Percentiles rank a stretch among this genome's conserved stretches.
Conservation (phyloP, 2,329 filamentous ascomycete species). For the Acephala macrosclerotiorum region DNA sequence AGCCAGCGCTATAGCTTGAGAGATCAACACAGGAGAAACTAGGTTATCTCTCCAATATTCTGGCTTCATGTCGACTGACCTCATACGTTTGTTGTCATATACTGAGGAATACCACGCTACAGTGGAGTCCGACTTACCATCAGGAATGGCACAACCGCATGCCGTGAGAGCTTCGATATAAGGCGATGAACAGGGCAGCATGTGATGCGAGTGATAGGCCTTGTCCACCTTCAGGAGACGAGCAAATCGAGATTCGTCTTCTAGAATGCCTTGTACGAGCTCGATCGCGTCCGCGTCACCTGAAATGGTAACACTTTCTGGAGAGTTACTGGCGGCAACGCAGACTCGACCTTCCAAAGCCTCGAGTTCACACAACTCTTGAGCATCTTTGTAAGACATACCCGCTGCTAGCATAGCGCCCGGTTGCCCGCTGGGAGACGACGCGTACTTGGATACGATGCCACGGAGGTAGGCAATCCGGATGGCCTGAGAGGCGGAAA, state of each 20-base stretch:
- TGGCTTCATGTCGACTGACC: background rate
- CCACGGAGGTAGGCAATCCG: conserved; percentile 54
- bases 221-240: conserved; percentile 33
- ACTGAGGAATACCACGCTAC: background rate
- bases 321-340: conserved; percentile 43
- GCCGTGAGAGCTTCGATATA: conserved; percentile 20
- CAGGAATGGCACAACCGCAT: no score
- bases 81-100: conserved; percentile 17
- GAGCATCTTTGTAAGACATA: conserved; percentile 32
- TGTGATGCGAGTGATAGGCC: conserved; percentile 38
- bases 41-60: conserved; percentile 54
- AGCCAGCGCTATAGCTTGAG: conserved; percentile 5
- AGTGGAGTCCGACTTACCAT: no score
- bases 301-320: conserved; percentile 32
- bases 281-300: conserved; percentile 35
- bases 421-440: conserved; percentile 22
- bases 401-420: conserved; percentile 60
- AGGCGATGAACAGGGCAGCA: conserved; percentile 26
- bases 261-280: conserved; percentile 20
- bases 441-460: conserved; percentile 39
- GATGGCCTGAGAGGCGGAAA: conserved; percentile 45
- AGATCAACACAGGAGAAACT: conserved; percentile 17
- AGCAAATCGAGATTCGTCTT: conserved; percentile 28
- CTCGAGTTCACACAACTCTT: conserved; percentile 20
- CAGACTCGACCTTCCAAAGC: conserved; percentile 23